Evolutionary conservation across 73 alveolate species (phyloP).

Genomic region (Urostyla sp.): DNA sequence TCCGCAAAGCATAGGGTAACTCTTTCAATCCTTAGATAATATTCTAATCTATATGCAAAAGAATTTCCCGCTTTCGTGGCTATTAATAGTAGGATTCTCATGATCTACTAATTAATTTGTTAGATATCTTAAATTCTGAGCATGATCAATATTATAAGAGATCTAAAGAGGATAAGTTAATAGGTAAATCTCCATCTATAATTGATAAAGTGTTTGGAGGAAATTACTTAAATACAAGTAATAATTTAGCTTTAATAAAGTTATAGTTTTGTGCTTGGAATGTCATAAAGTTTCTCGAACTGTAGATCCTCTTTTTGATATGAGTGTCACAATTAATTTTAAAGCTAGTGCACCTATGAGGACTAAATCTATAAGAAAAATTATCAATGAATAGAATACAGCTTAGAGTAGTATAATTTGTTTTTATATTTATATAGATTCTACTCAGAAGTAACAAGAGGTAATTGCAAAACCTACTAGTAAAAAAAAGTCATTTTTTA

Average conservation of each 20-base stretch:
- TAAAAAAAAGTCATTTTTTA: too few species aligned
- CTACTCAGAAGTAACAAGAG: too few species aligned
- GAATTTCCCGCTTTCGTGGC: constrained; percentile 61
- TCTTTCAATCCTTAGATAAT: constrained; percentile 34
- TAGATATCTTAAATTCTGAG: constrained; percentile 54
- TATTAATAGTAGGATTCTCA: constrained; percentile 72
- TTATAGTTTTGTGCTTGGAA: constrained; percentile 62
- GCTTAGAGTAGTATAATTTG: too few species aligned
- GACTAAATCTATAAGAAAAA: background rate
- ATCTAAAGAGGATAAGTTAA: constrained; percentile 9
- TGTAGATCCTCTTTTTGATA: constrained; percentile 56
- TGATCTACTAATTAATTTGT: constrained; percentile 55
- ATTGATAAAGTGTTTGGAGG: constrained; percentile 64
- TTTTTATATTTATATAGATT: too few species aligned
- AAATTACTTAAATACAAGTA: constrained; percentile 50
- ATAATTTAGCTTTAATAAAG: background rate
- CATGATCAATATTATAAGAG: constrained; percentile 43
- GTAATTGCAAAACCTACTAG: too few species aligned
- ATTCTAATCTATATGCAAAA: constrained; percentile 52
- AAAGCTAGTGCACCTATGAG: background rate
- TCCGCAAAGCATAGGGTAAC: constrained; percentile 51
- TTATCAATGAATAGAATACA: too few species aligned
- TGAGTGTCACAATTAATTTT: constrained; percentile 61
- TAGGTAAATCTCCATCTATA: background rate
- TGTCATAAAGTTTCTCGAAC: constrained; percentile 65